Percentiles rank a stretch among this genome's conserved stretches.
Conservation (phyloP, 805 yeast species). For the Starmerella floris region DNA sequence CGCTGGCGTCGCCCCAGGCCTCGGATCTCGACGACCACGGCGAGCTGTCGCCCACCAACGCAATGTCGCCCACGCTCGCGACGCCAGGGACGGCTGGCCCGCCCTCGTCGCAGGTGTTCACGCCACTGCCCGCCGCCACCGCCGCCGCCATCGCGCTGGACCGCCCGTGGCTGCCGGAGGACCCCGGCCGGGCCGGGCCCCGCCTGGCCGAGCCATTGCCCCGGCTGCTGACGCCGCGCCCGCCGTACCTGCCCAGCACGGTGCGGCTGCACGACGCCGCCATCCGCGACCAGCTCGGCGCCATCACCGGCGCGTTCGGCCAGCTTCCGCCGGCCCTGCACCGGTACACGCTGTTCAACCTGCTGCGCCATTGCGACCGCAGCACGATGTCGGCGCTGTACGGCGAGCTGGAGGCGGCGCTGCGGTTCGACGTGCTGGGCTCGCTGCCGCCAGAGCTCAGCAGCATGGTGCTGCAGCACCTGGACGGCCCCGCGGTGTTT, state of each 20-base stretch:
- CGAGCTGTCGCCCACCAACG: not conserved
- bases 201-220: too few relatives aligned
- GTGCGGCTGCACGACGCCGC: constrained; percentile 2
- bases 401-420: constrained; percentile 37
- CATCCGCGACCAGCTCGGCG: constrained; percentile 4
- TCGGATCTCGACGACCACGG: not conserved
- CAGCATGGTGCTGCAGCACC: constrained; percentile 45
- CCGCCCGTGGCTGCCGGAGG: too few relatives aligned
- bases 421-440: constrained; percentile 61
- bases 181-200: too few relatives aligned
- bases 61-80: not conserved
- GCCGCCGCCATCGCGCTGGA: not conserved
- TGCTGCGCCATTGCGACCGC: constrained; percentile 48
- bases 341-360: constrained; percentile 38
- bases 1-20: constrained; percentile 4
- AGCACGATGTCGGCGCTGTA: constrained; percentile 48
- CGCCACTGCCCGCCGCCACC: constrained; percentile 3
- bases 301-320: constrained; percentile 24
- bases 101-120: not conserved
- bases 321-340: constrained; percentile 35
- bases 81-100: constrained; percentile 1
- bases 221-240: not conserved
- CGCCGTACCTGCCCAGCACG: not conserved
- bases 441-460: constrained; percentile 66
- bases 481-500: constrained; percentile 52